These are phyloP conservation scores for Linum trigynum DNA, from an alignment of 345 rosid genomes.

Conservation along the genomic window DNA sequence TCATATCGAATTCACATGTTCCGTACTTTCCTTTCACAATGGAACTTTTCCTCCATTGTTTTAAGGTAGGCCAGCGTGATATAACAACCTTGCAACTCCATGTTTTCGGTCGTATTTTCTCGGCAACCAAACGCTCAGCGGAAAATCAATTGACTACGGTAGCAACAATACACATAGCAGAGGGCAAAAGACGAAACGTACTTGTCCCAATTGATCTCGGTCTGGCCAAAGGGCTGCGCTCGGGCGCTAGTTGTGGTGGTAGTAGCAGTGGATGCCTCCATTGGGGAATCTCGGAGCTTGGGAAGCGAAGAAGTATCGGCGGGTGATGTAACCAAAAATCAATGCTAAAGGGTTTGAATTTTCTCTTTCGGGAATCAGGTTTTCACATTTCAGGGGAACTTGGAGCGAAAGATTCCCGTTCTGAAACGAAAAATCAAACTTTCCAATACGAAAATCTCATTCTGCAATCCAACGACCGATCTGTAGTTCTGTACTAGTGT, in stretches of 20 bases:
- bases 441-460: too few relatives aligned
- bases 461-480: too few relatives aligned
- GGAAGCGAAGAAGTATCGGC: neutral
- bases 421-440: too few relatives aligned
- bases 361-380: too few relatives aligned
- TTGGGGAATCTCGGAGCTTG: conserved; percentile 18
- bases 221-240: conserved; percentile 48
- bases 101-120: neutral
- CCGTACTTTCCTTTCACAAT: neutral
- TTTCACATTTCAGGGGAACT: too few relatives aligned
- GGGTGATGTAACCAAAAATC: neutral
- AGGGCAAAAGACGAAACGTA: conserved; percentile 19
- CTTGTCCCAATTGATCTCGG: conserved; percentile 99
- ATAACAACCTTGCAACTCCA: neutral
- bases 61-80: neutral
- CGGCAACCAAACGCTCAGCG: neutral
- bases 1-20: neutral
- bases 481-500: too few relatives aligned
- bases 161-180: neutral
- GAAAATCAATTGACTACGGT: neutral
- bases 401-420: too few relatives aligned
- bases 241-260: conserved; percentile 22
- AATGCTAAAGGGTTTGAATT: neutral
- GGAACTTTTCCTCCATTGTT: neutral
- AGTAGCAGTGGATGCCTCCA: conserved; percentile 32